A percentile compares a stretch with the other conserved stretches of the same genome.
Evolutionary conservation across 805 yeast genomes (phyloP).

Genomic region (Cyberlindnera nakhonratchasimensis): DNA sequence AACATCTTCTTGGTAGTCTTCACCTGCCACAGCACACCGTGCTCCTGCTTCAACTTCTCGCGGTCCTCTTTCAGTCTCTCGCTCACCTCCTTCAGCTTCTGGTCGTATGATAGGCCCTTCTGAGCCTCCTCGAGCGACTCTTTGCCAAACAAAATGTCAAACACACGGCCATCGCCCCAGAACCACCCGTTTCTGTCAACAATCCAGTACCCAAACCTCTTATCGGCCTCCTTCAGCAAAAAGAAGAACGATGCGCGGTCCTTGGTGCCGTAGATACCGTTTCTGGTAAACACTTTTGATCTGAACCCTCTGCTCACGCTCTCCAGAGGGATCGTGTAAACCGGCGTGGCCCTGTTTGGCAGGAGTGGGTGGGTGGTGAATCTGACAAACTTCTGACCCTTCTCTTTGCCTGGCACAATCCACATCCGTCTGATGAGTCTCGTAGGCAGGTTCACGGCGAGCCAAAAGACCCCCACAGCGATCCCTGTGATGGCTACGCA

Average conservation of each 20-base stretch:
- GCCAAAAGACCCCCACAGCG: constrained; percentile 28
- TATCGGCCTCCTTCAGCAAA: constrained; percentile 57
- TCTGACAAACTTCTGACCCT: constrained; percentile 33
- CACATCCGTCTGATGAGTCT: constrained; percentile 72
- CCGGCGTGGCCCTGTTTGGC: constrained; percentile 72
- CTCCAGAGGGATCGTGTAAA: constrained; percentile 60
- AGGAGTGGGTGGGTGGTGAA: constrained; percentile 73
- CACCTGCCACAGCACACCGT: constrained; percentile 25
- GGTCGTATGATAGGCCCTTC: constrained; percentile 23
- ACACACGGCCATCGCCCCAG: constrained; percentile 90
- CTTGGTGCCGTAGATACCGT: constrained; percentile 81
- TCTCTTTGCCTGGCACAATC: constrained; percentile 62
- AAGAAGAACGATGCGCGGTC: constrained; percentile 73
- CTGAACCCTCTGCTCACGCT: constrained; percentile 52
- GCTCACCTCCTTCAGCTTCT: constrained; percentile 23
- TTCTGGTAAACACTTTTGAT: constrained; percentile 79
- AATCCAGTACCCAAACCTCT: constrained; percentile 54
- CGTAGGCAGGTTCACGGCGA: constrained; percentile 57
- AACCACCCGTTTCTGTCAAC: constrained; percentile 85
- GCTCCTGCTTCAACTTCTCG: constrained; percentile 19
- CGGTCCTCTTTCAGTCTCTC: constrained; percentile 20
- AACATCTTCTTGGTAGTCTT: constrained; percentile 21
- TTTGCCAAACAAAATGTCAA: constrained; percentile 77
- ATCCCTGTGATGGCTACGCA: constrained; percentile 42
- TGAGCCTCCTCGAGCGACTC: constrained; percentile 76